Evolutionary conservation across 2,329 filamentous ascomycete species (phyloP).

Genomic region (Fusarium nisikadoi): DNA sequence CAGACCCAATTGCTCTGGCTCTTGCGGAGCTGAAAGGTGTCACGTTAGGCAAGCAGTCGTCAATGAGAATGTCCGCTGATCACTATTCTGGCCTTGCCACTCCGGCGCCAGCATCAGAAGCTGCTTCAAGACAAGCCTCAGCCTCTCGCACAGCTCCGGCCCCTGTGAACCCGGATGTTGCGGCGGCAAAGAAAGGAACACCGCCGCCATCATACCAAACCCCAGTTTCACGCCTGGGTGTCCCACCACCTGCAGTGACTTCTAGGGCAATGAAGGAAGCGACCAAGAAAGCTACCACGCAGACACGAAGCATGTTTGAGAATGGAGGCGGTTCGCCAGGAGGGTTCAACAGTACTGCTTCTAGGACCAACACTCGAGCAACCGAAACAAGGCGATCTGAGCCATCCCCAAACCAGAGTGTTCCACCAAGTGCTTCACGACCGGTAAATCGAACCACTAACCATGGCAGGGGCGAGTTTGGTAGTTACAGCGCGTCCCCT

Average conservation of each 20-base stretch:
- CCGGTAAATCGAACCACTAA: constrained; percentile 25
- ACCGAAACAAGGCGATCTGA: constrained; percentile 35
- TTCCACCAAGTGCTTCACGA: constrained; percentile 27
- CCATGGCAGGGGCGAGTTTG: constrained; percentile 35
- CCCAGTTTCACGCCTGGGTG: constrained; percentile 81
- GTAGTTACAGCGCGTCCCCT: constrained; percentile 45
- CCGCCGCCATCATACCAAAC: constrained; percentile 82
- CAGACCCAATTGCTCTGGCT: constrained; percentile 91
- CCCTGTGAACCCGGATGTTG: constrained; percentile 58
- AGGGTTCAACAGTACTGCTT: constrained; percentile 45
- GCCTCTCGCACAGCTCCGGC: constrained; percentile 65
- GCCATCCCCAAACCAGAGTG: constrained; percentile 24
- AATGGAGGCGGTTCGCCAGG: constrained; percentile 49
- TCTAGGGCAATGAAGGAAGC: constrained; percentile 96
- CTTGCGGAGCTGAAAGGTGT: constrained; percentile 92
- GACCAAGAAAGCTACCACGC: constrained; percentile 85
- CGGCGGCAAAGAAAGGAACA: constrained; percentile 73
- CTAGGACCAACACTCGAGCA: constrained; percentile 33
- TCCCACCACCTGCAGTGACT: constrained; percentile 91
- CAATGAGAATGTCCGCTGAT: constrained; percentile 90
- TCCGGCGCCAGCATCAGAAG: constrained; percentile 69
- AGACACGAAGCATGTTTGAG: constrained; percentile 83
- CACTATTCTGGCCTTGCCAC: constrained; percentile 93
- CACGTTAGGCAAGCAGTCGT: constrained; percentile 78
- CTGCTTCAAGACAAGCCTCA: constrained; percentile 33